phyloP scores from a whole-genome alignment of 2,329 filamentous ascomycete genomes.

The Aspergillus carbonarius region DNA sequence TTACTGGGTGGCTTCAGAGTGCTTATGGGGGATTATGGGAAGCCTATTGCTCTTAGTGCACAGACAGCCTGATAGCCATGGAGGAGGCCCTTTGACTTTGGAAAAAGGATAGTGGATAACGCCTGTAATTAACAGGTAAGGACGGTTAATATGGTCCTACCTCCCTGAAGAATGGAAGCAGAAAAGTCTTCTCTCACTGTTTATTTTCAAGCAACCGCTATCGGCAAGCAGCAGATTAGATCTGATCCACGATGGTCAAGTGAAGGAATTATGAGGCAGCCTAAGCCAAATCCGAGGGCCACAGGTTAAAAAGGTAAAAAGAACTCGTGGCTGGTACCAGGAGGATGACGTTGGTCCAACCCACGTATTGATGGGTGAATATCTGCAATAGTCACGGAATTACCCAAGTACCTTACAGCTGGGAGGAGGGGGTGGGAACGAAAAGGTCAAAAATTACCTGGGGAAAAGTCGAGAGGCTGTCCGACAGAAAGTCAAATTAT shows the following conservation, averaged over 20 bases:
- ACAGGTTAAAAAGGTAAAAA: constrained; percentile 2
- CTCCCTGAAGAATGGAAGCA: not conserved
- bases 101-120: not conserved
- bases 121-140: not conserved
- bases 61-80: constrained; percentile 3
- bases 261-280: not conserved
- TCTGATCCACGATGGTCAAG: not conserved
- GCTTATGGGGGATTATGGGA: constrained; percentile 15
- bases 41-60: constrained; percentile 16
- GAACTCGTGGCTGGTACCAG: constrained; percentile 12
- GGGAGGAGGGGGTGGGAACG: not conserved
- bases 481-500: not conserved
- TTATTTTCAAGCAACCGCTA: not conserved
- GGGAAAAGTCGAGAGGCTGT: constrained; percentile 1
- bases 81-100: not conserved
- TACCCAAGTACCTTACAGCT: not conserved
- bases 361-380: not conserved
- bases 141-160: not conserved
- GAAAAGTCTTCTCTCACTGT: not conserved
- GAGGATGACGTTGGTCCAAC: constrained; percentile 13
- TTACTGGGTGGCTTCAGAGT: constrained; percentile 18
- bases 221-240: not conserved
- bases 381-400: not conserved
- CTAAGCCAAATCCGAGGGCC: not conserved
- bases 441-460: not conserved